phyloP scores from a whole-genome alignment of 2,329 filamentous ascomycete genomes.

The Grosmannia serpens region DNA sequence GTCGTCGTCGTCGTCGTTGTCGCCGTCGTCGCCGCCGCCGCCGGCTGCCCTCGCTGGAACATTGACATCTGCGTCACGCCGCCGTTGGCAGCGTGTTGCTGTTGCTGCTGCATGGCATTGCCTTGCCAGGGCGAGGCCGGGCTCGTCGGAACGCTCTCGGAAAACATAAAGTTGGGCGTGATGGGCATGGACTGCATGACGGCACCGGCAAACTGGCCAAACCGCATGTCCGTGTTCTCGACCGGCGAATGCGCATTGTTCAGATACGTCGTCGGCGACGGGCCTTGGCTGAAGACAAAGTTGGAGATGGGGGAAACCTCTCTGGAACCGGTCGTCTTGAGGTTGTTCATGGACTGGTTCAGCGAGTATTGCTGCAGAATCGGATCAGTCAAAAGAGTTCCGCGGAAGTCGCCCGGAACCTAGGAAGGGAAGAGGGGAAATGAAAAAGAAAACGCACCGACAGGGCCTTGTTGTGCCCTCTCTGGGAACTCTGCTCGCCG shows the following conservation, averaged over 20 bases:
- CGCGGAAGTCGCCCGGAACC: neutral
- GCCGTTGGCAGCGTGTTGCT: slow-evolving; percentile 2
- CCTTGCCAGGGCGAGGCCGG: slow-evolving; percentile 7
- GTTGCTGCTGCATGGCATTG: slow-evolving; percentile 7
- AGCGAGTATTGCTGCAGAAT: slow-evolving; percentile 36
- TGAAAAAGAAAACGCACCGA: slow-evolving; percentile 25
- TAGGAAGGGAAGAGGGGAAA: neutral
- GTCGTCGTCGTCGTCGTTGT: no score
- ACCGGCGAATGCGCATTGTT: slow-evolving; percentile 36
- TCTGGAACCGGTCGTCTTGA: slow-evolving; percentile 34
- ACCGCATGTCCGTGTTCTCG: slow-evolving; percentile 25
- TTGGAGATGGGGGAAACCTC: slow-evolving; percentile 44
- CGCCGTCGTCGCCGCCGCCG: slow-evolving; percentile 1
- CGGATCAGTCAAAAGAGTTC: slow-evolving; percentile 11
- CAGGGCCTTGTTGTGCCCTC: slow-evolving; percentile 26
- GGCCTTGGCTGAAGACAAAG: slow-evolving; percentile 38
- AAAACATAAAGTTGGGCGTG: slow-evolving; percentile 6
- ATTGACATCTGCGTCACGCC: neutral
- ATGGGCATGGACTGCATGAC: slow-evolving; percentile 4
- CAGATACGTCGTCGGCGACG: slow-evolving; percentile 37
- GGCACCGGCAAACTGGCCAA: slow-evolving; percentile 4
- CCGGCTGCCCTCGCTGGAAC: neutral
- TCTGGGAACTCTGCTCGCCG: neutral
- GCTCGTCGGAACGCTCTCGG: slow-evolving; percentile 8
- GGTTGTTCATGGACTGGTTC: slow-evolving; percentile 37